phyloP scores from a whole-genome alignment of 139 green algal species.

The Mychonastes homosphaera region DNA sequence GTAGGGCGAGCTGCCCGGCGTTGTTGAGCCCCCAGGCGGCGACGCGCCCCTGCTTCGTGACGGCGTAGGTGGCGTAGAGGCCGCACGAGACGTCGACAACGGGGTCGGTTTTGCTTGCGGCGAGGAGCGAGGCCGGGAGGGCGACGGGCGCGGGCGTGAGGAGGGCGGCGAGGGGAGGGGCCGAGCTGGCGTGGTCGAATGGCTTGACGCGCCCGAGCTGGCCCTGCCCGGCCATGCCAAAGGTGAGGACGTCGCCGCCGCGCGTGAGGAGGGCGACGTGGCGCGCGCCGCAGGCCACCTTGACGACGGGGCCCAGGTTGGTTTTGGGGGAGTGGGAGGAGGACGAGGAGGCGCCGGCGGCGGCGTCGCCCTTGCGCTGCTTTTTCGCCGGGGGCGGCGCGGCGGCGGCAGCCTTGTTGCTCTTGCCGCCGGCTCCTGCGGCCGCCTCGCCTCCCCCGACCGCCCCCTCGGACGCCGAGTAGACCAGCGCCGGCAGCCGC shows the following conservation, averaged over 20 bases:
- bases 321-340: not conserved
- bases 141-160: slow-evolving; percentile 33
- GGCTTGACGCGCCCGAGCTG: slow-evolving; percentile 64
- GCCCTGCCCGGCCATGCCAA: slow-evolving; percentile 67
- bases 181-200: slow-evolving; percentile 16
- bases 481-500: slow-evolving; percentile 31
- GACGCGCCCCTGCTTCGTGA: slow-evolving; percentile 42
- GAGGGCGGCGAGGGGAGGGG: slow-evolving; percentile 16
- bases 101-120: slow-evolving; percentile 8
- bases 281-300: slow-evolving; percentile 55
- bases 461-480: too few relatives aligned
- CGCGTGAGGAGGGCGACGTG: slow-evolving; percentile 53
- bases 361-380: too few relatives aligned
- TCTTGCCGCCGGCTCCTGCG: too few relatives aligned
- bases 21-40: slow-evolving; percentile 83
- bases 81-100: slow-evolving; percentile 51
- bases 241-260: slow-evolving; percentile 55
- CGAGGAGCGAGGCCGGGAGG: not conserved
- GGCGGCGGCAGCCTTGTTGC: too few relatives aligned
- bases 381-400: too few relatives aligned
- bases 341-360: slow-evolving; percentile 1
- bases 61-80: slow-evolving; percentile 60
- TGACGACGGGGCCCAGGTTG: slow-evolving; percentile 24
- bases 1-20: slow-evolving; percentile 69
- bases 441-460: too few relatives aligned